Conservation (phyloP, 495 filamentous ascomycete species). For the Talaromyces ruber region DNA sequence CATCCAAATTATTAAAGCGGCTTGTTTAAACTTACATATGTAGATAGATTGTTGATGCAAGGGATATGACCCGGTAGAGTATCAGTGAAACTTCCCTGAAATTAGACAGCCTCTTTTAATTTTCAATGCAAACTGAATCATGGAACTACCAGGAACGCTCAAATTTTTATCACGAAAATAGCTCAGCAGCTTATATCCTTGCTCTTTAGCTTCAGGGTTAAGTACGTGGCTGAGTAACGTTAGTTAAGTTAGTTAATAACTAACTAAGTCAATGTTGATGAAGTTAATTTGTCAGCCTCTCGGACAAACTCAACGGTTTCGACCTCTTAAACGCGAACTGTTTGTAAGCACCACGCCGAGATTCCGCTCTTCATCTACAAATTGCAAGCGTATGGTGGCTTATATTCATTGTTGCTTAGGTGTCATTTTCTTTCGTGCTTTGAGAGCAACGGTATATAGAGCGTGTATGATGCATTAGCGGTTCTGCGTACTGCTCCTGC, state of each 20-base stretch:
- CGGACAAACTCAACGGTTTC: neutral
- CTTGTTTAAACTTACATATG: neutral
- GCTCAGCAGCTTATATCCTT: neutral
- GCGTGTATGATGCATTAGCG: neutral
- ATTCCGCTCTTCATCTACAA: neutral
- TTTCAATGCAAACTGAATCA: neutral
- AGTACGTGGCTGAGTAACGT: neutral
- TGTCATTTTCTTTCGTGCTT: neutral
- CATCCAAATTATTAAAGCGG: too few species aligned
- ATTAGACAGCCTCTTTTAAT: neutral
- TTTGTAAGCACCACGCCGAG: neutral
- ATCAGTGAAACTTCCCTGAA: neutral
- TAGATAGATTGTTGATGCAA: neutral
- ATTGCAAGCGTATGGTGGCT: neutral
- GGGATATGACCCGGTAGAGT: neutral
- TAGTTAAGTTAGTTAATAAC: too few species aligned
- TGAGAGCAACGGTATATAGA: neutral
- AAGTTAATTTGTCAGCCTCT: neutral
- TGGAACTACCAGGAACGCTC: neutral
- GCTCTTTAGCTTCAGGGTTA: neutral
- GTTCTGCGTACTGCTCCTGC: neutral
- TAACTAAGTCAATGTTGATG: too few species aligned
- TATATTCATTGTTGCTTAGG: neutral
- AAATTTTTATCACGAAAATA: neutral
- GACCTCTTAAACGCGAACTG: neutral